Conservation (phyloP, 192 early-diverging fungal genomes). For the Spizellomyces punctatus region DNA sequence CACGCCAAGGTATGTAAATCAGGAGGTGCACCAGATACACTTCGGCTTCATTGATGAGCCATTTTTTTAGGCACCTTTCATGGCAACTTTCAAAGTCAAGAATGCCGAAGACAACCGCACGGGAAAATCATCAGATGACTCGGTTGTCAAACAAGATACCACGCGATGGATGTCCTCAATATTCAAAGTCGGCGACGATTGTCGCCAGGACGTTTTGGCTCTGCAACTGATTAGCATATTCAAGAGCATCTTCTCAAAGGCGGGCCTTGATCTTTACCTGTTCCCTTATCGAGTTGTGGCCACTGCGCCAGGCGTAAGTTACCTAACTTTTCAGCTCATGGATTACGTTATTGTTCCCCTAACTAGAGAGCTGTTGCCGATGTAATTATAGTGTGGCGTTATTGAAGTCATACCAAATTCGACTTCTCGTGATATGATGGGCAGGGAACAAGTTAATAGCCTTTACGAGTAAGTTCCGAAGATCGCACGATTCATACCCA, state of each 20-base stretch:
- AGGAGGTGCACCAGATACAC: neutral
- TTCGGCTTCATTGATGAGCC: neutral
- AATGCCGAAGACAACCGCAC: slow-evolving; percentile 47
- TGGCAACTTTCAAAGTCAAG: slow-evolving; percentile 92
- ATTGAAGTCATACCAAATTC: slow-evolving; percentile 98
- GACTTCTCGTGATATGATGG: slow-evolving; percentile 96
- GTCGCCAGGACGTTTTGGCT: slow-evolving; percentile 97
- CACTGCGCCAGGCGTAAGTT: slow-evolving; percentile 82
- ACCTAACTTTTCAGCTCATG: neutral
- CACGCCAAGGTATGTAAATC: slow-evolving; percentile 80
- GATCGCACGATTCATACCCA: neutral
- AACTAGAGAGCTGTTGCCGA: neutral
- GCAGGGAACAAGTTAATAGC: slow-evolving; percentile 96
- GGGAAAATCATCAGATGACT: neutral
- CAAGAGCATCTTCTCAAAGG: slow-evolving; percentile 90
- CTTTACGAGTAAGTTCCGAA: slow-evolving; percentile 71
- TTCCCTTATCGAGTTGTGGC: slow-evolving; percentile 98
- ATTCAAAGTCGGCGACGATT: slow-evolving; percentile 99
- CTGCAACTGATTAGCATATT: slow-evolving; percentile 97
- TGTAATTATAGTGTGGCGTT: slow-evolving; percentile 76
- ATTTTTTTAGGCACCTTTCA: slow-evolving; percentile 82
- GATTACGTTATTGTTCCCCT: neutral
- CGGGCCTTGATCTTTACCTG: slow-evolving; percentile 92
- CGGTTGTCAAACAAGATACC: neutral
- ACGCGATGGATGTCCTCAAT: slow-evolving; percentile 75